Percentiles rank a stretch among this genome's conserved stretches.
phyloP scores from a whole-genome alignment of 2,329 filamentous ascomycete species.

The Pezizomycotina sp. region DNA sequence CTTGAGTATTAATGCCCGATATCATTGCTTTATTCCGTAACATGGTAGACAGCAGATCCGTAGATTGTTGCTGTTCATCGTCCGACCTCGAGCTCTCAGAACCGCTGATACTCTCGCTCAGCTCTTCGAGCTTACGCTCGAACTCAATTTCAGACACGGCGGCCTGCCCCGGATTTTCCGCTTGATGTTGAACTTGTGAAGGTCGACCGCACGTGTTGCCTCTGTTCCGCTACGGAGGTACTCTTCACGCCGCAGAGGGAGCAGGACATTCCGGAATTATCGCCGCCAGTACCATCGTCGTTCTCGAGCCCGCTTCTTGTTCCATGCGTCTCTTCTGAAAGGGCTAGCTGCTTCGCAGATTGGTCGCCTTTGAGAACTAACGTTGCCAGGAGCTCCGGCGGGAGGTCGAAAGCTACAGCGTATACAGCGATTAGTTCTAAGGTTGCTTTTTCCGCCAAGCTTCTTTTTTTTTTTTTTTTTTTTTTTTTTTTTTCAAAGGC shows the following conservation, averaged over 20 bases:
- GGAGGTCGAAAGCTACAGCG: slow-evolving; percentile 73
- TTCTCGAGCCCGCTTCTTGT: slow-evolving; percentile 23
- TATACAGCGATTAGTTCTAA: too few relatives aligned
- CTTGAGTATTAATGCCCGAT: slow-evolving; percentile 31
- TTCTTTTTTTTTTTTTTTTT: slow-evolving; percentile 19
- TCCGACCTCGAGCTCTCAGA: slow-evolving; percentile 57
- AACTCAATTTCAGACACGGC: slow-evolving; percentile 70
- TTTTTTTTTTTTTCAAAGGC: slow-evolving; percentile 8
- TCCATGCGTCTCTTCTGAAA: slow-evolving; percentile 24
- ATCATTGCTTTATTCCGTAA: slow-evolving; percentile 51
- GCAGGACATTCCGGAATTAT: slow-evolving; percentile 50
- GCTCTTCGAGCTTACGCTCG: slow-evolving; percentile 61
- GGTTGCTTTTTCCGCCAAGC: slow-evolving; percentile 21
- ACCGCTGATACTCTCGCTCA: slow-evolving; percentile 85
- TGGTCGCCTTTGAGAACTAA: slow-evolving; percentile 43
- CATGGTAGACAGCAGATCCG: slow-evolving; percentile 25
- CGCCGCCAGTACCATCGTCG: slow-evolving; percentile 23
- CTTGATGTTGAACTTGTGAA: slow-evolving; percentile 89
- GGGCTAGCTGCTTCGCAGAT: slow-evolving; percentile 24
- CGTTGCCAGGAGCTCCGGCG: slow-evolving; percentile 52
- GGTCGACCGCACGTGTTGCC: slow-evolving; percentile 70
- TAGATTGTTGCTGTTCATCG: slow-evolving; percentile 39
- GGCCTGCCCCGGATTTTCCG: slow-evolving; percentile 62
- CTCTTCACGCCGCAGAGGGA: slow-evolving; percentile 63
- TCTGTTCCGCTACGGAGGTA: slow-evolving; percentile 58